Evolutionary conservation across 768 basidiomycete genomes (phyloP).

Genomic region (Serendipita vermifera): DNA sequence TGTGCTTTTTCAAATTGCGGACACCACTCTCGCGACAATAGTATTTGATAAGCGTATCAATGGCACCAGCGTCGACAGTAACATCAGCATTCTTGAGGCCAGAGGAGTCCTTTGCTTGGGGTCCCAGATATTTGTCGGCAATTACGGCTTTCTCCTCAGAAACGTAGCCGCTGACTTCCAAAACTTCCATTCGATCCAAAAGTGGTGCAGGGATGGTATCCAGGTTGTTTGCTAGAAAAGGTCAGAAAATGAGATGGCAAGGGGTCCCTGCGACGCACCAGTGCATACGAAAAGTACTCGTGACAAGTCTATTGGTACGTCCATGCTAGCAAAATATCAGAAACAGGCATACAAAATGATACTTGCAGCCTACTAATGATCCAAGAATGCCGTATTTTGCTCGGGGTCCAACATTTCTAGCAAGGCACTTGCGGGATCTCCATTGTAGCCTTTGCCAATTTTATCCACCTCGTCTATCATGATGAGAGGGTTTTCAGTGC

Average conservation of each 20-base stretch:
- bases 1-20: conserved; percentile 92
- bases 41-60: conserved; percentile 86
- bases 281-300: conserved; percentile 97
- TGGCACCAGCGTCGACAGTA: conserved; percentile 54
- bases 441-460: conserved; percentile 81
- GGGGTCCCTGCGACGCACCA: conserved; percentile 25
- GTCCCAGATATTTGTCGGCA: conserved; percentile 75
- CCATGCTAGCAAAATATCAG: conserved; percentile 49
- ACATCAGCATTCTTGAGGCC: conserved; percentile 82
- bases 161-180: conserved; percentile 91
- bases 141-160: conserved; percentile 86
- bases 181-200: conserved; percentile 90
- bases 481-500: conserved; percentile 87
- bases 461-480: conserved; percentile 95
- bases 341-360: neutral
- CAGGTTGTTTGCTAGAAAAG: conserved; percentile 58
- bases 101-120: conserved; percentile 84
- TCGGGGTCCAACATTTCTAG: conserved; percentile 92
- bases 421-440: conserved; percentile 82
- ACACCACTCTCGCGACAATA: conserved; percentile 98
- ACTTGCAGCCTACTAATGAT: conserved; percentile 68
- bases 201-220: conserved; percentile 90
- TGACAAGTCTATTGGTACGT: conserved; percentile 91
- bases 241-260: neutral
- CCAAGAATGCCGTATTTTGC: conserved; percentile 87